Base-by-base conservation (phyloP, 1,139 yeast species). In the Yamadazyma membranifaciens region DNA sequence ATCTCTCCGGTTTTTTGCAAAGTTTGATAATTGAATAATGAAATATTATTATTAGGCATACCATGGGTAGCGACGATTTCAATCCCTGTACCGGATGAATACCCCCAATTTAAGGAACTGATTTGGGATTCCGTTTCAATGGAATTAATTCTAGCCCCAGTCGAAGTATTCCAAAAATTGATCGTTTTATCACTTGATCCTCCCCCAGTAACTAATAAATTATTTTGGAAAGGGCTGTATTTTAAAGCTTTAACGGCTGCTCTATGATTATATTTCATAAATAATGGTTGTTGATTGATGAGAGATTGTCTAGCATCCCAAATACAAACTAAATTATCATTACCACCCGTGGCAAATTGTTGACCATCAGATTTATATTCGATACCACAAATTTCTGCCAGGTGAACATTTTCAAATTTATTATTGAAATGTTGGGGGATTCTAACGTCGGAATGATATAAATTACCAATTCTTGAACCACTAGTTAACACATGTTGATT, bases 51-150 rank as follows among this genome's bases (percentile, higher is more conserved):
- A 44, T 86, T 81, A 20, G 98, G 98, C 61, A 80, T 87, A 2
- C 98, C 98, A 56, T 94, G 96, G 4, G 97, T 86, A 4, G 97
- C 94, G 1, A 86, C 95, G 38, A 94, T 80, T 63, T 94, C 98
- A 59, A 79, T 76, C 4, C 87, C 88, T 40, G 82, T 80, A 1
- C 82, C 87, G 52, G 74, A 64, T 11, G 85, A 76, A 42, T 79
- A 77, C 4, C 96, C 95, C 98, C 98, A 94, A 54, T 83, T 82
- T 45, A 94, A 71, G 9, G 97, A 87, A 20, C 95, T 84, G 14
- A 94, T 94, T 62, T 94, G 98, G 0, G 96, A 86, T 11, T 94
- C 96, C 0, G 98, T 86, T 53, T 89, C 94, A 29, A 92, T 85
- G 11, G 94, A 78, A 51, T 91, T 88, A 30, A 87, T 80, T 44